Base-by-base conservation (phyloP, 2,329 filamentous ascomycete species). In the Fusarium sulawesiense region DNA sequence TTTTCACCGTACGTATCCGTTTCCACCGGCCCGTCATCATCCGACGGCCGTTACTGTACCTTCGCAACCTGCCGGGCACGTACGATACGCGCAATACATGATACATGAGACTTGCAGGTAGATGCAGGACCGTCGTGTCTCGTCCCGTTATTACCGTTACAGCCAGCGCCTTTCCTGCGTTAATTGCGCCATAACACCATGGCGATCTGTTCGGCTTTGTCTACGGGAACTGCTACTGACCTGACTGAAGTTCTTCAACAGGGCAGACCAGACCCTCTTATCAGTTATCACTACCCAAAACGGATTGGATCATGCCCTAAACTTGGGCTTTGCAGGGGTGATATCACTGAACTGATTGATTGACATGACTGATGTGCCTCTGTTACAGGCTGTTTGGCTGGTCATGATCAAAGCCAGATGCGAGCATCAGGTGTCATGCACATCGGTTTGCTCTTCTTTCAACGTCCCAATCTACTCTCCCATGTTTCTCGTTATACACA, bases 61-160 rank as follows among this genome's bases (percentile, higher is more conserved):
- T 40, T 70, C 67, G 68, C 68, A 72, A 71, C 54, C 56, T 60
- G 62, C 70, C 66, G 62, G 57, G 68, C 68, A 67, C 66, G 72
- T 71, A 71, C 65, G 70, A 74, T 72, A 50, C 56, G 57, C 49
- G 23, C 42, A n/a, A 29, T 44, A 58, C 23, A 32, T 23, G 27
- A 45, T 66, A 66, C 63, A 65, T 64, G 61, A 51, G 20, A 59
- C 45, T 42, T 59, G 61, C 59, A 73, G 66, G 42, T 25, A 64
- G 56, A 68, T 45, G 49, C 51, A 63, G 60, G 53, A 51, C 55
- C 44, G 29, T 67, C 27, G 34, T 67, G 44, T 59, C 45, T 59
- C 37, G 50, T 56, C 54, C 56, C 34, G 68, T 64, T 56, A 49
- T 60, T 59, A 46, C 44, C 30, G 60, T 58, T 46, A 46, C 68